Evolutionary conservation across 805 yeast genomes (phyloP), one percentile per base, ranked within the genome.

Genomic region (Metschnikowia dekortorum): DNA sequence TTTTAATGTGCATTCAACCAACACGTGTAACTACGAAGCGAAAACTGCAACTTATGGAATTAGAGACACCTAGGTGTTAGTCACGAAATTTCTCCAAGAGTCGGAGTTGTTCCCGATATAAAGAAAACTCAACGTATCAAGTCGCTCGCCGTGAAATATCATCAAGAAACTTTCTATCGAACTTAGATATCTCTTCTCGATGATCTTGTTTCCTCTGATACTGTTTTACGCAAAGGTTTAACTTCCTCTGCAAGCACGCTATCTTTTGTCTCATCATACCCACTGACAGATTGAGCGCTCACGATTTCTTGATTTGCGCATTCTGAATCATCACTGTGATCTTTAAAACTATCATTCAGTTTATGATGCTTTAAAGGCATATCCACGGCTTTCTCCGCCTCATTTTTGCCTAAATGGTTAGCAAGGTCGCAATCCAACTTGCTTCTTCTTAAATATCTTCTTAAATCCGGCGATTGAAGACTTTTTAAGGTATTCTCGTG

Each of bases 381-480:
- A 13, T 42, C 46, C 26, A 14, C 32, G 3, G 7, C 13, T 44
- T 44, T 44, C 8, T 35, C 46, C 2, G 4, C 9, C 16, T 35
- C 40, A 33, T 11, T 8, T 29, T 33, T 44, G 6, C 13, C n/a
- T 22, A 35, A 11, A 14, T 35, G 13, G 11, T 11, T 29, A 6
- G 32, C 14, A 14, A 18, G 32, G 10, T 53, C 53, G 5, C 39
- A 37, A 6, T 53, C 55, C 34, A 47, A 44, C 11, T 52, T 47
- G 14, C 38, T 39, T 41, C 47, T 49, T 33, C 51, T 43, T 13
- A 47, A 40, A 37, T 50, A 46, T 11, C 58, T 47, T 8, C 54
- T 40, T 41, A 63, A 50, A 44, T 65, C 70, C 5, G 68, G 66
- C 2, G 67, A 62, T 31, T 58, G 54, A 18, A 65, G 57, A 13